Conservation (phyloP, 257 asterid species). For the Cinchona pubescens region DNA sequence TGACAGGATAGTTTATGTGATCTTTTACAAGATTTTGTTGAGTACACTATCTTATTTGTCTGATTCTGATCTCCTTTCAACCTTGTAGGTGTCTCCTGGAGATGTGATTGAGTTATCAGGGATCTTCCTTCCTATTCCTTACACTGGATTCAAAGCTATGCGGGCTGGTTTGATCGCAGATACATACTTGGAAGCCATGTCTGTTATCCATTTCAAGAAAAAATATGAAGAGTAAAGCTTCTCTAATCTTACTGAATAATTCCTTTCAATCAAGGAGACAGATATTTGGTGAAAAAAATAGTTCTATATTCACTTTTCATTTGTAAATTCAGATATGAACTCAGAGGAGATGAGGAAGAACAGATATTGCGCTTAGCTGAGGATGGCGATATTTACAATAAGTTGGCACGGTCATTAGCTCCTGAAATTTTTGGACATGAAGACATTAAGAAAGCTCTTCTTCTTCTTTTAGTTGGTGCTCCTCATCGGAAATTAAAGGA, state of each 20-base stretch:
- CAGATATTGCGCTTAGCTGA: slow-evolving; percentile 76
- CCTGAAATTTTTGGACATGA: slow-evolving; percentile 96
- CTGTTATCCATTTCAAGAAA: slow-evolving; percentile 83
- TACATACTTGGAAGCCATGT: slow-evolving; percentile 97
- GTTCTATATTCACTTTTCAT: background rate
- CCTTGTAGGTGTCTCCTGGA: slow-evolving; percentile 84
- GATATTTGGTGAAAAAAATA: background rate
- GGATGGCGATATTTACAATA: slow-evolving; percentile 88
- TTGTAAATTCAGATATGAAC: slow-evolving; percentile 47
- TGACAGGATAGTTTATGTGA: too few species aligned
- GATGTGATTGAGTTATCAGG: slow-evolving; percentile 94
- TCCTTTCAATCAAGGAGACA: slow-evolving; percentile 5
- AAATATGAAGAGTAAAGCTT: slow-evolving; percentile 89
- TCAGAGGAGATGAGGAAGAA: slow-evolving; percentile 77
- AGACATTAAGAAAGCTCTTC: slow-evolving; percentile 90
- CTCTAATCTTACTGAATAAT: slow-evolving; percentile 1
- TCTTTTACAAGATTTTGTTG: background rate
- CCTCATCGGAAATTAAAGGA: slow-evolving; percentile 92
- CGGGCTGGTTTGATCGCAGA: slow-evolving; percentile 98
- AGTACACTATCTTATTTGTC: background rate
- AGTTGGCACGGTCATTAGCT: slow-evolving; percentile 80
- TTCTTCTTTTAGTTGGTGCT: slow-evolving; percentile 95
- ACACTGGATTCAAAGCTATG: slow-evolving; percentile 97
- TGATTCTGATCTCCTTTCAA: slow-evolving; percentile 11
- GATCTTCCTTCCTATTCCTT: slow-evolving; percentile 92